Conservation (phyloP, 2,329 filamentous ascomycete genomes). For the Achaetomium macrosporum region DNA sequence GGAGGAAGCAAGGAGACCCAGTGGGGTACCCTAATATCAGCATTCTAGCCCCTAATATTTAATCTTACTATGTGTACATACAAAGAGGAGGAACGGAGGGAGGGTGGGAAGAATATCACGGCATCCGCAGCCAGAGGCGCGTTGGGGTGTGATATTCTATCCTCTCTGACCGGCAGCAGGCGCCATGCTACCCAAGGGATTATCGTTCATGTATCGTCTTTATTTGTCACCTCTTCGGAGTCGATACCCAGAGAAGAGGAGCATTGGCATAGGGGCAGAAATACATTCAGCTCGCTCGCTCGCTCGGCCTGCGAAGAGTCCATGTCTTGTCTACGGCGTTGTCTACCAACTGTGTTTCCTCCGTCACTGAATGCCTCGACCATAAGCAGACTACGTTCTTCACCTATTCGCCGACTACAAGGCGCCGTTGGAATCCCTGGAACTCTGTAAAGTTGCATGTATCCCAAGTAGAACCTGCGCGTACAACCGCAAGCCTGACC, state of each 20-base stretch:
- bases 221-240: neutral
- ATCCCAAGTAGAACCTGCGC: no score
- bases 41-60: slow-evolving; percentile 27
- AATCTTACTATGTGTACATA: slow-evolving; percentile 29
- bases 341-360: no score
- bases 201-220: slow-evolving; percentile 3
- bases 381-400: no score
- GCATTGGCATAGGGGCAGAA: slow-evolving; percentile 2
- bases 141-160: slow-evolving; percentile 7
- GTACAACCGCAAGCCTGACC: no score
- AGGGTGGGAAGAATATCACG: neutral
- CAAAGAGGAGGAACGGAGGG: slow-evolving; percentile 1
- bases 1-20: neutral
- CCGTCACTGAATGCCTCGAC: no score
- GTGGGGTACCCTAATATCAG: slow-evolving; percentile 17
- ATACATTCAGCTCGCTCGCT: slow-evolving; percentile 15
- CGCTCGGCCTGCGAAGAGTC: slow-evolving; percentile 9
- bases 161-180: neutral
- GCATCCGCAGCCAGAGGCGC: slow-evolving; percentile 1
- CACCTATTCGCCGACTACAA: no score
- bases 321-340: no score
- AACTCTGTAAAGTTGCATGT: no score
- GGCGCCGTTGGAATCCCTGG: no score
- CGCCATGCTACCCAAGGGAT: neutral
- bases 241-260: neutral